phyloP scores from a whole-genome alignment of 2,329 filamentous ascomycete species.

The Penicillium aurantiogriseum region DNA sequence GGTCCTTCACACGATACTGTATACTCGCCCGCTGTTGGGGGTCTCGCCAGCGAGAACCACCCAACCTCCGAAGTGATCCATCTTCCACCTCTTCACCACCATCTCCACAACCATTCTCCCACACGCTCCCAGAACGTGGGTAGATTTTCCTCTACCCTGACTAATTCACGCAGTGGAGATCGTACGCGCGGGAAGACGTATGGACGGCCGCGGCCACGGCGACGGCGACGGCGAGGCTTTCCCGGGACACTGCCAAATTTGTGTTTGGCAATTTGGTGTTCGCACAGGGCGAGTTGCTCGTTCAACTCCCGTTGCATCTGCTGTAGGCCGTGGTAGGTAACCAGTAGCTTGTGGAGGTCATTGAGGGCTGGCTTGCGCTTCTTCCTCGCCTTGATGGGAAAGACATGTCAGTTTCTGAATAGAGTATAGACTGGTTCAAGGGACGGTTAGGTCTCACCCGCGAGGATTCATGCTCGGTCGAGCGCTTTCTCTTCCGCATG shows the following conservation, averaged over 20 bases:
- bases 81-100: not conserved
- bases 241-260: not conserved
- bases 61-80: not conserved
- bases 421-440: not conserved
- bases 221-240: not conserved
- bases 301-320: not conserved
- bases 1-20: not conserved
- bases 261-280: not conserved
- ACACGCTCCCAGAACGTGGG: not conserved
- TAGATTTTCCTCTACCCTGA: not conserved
- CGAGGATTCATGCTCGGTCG: not conserved
- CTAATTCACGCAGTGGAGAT: not conserved
- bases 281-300: not conserved
- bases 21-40: not conserved
- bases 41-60: not conserved
- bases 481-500: not conserved
- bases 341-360: not conserved
- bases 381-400: not conserved
- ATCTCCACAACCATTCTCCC: not conserved
- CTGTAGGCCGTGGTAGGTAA: not conserved
- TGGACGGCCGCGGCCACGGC: not conserved
- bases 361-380: not conserved
- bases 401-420: not conserved
- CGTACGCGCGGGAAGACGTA: not conserved
- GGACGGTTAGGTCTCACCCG: not conserved